Base-by-base conservation (phyloP, 1,284 basidiomycete genomes). In the Ceratobasidium sp. region DNA sequence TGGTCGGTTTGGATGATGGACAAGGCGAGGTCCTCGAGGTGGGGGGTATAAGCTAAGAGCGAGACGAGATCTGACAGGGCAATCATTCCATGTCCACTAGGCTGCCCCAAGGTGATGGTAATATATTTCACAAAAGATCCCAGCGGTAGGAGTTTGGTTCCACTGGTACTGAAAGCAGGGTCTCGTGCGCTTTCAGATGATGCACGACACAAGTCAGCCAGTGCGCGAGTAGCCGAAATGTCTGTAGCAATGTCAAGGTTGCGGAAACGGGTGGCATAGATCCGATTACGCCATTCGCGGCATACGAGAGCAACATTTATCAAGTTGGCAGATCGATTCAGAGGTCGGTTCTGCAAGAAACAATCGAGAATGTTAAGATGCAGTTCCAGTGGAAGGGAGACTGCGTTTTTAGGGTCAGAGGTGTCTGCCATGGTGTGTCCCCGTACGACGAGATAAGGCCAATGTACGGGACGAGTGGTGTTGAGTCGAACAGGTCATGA, bases 51-150 rank as follows among this genome's bases (percentile, higher is more conserved):
- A 43, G 8, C 6, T 14, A 69, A 29, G 2, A 69, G 53, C 27
- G 22, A 13, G 24, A 69, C 14, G 16, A 58, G 37, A 29, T 69
- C 53, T 22, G 53, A 39, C 22, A 69, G 51, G 11, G 2, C 6
- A 13, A 58, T 58, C 66, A 31, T 69, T 16, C 66, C 66, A 27
- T 56, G 39, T 3, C 66, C 66, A 22, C 51, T 69, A 11, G 66
- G 53, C 41, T 69, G 66, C 8, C 66, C 66, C 9, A 69, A 19
- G 1, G 51, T 69, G 9, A 69, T 41, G 14, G 19, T 24, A 7
- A 69, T 39, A 24, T 56, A 69, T 31, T 39, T 51, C 14, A 69
- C 41, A 46, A 69, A 69, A 46, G 51, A 69, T 19, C 66, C 66
- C 31, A 69, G 41, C 8, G 34, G 22, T 41, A 19, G 53, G 14